phyloP scores from a whole-genome alignment of 805 yeast species.

The Kregervanrija pseudodelftensis region DNA sequence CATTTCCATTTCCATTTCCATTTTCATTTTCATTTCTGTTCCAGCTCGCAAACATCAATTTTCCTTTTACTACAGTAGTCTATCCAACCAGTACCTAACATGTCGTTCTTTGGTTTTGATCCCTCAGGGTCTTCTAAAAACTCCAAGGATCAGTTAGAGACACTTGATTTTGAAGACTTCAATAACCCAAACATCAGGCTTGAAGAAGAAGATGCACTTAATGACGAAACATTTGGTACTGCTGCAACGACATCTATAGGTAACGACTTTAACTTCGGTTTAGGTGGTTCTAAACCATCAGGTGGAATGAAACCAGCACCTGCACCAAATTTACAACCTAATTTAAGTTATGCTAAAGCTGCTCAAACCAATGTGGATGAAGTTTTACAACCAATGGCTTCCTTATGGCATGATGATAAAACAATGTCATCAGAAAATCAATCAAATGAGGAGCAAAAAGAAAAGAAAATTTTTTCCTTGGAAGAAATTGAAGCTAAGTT shows the following conservation, averaged over 20 bases:
- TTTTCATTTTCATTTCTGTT: no score
- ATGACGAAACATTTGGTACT: conserved; percentile 73
- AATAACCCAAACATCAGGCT: conserved; percentile 35
- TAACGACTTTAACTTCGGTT: conserved; percentile 61
- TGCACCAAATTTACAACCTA: conserved; percentile 21
- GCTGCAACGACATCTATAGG: conserved; percentile 34
- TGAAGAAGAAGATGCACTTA: conserved; percentile 74
- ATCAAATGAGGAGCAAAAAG: conserved; percentile 16
- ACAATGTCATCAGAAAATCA: conserved; percentile 17
- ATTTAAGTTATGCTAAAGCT: conserved; percentile 37
- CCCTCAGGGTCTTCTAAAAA: conserved; percentile 32
- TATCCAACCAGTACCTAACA: conserved; percentile 13
- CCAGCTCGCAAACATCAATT: no score
- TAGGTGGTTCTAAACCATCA: conserved; percentile 14
- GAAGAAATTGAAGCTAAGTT: conserved; percentile 82
- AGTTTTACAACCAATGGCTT: conserved; percentile 60
- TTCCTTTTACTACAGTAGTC: no score
- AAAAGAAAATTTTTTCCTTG: conserved; percentile 52
- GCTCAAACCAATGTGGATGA: conserved; percentile 32
- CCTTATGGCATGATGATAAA: conserved; percentile 49
- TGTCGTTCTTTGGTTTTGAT: conserved; percentile 68
- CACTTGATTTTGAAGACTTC: conserved; percentile 70
- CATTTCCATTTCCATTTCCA: no score
- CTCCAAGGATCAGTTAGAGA: conserved; percentile 9
- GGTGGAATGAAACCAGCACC: conserved; percentile 14